Evolutionary conservation across 495 filamentous ascomycete species (phyloP), one percentile per base, ranked within the genome.

Genomic region (Aspergillus coremiiformis): DNA sequence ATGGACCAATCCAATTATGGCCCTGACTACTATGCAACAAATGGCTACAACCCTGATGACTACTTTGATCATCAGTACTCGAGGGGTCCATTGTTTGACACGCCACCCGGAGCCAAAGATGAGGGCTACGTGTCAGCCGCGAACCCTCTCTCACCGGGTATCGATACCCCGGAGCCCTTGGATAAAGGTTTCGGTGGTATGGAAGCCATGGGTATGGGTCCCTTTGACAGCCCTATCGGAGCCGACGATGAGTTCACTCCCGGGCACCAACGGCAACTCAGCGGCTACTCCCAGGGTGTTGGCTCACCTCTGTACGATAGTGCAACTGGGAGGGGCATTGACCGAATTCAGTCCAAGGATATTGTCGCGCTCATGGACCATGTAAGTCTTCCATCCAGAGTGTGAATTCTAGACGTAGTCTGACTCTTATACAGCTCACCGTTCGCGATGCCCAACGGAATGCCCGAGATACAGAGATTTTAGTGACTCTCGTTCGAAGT

Each of bases 331-430:
- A 81, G 78, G 44, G 92, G 91, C 27, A 87, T 95, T 53, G 91
- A 97, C 54, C 78, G 84, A 33, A 99, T 99, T 51, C 84, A 99
- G 66, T 95, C 89, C 5, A 92, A 95, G 69, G 94, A 99, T 64
- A 94, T 99, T 59, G 84, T 97, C 56, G 90, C 93, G 35, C 73
- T 99, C 22, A 97, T 99, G 93, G 91, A 99, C 63, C 93, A 95
- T 66, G 84, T 87, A 75, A 80, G 83, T 73, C 33, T 39, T 17
- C 20, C 27, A 26, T 23, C 4, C 5, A 4, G 7, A 45, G 5
- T 10, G 21, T 17, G 0, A 33, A 49, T 8, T 41, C 39, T 19
- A 17, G 15, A 19, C 7, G 41, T 52, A 9, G 8, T 39, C 55
- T 24, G 33, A 14, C 32, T 64, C 47, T 67, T 82, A 53, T 59